These are phyloP conservation scores for Epicoccum sorghinum DNA, from an alignment of 2,329 filamentous ascomycete species.

Conservation along the genomic window DNA sequence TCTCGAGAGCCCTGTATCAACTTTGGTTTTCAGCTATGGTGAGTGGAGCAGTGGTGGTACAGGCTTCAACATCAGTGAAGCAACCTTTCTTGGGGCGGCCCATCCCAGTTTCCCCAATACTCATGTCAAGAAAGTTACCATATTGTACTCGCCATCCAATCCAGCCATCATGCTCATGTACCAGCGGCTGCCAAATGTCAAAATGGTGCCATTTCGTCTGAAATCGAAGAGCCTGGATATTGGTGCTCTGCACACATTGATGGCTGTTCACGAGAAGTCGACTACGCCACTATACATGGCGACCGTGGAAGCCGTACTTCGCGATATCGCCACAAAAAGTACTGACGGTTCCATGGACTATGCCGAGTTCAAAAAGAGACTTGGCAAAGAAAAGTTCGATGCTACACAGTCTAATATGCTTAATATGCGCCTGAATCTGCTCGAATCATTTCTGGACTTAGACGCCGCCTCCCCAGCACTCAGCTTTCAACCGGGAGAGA, in stretches of 20 bases:
- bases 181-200: constrained; percentile 47
- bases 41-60: constrained; percentile 52
- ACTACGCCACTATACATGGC: constrained; percentile 62
- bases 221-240: constrained; percentile 58
- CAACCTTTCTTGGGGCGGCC: constrained; percentile 58
- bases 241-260: constrained; percentile 51
- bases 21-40: constrained; percentile 64
- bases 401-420: constrained; percentile 61
- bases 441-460: constrained; percentile 68
- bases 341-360: constrained; percentile 59
- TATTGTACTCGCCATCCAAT: constrained; percentile 35
- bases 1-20: constrained; percentile 61
- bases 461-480: constrained; percentile 16
- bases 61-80: constrained; percentile 61
- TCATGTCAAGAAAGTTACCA: constrained; percentile 26
- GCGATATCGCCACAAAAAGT: constrained; percentile 60
- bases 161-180: constrained; percentile 28
- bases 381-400: constrained; percentile 25
- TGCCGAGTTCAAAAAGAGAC: constrained; percentile 21
- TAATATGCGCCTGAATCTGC: constrained; percentile 63
- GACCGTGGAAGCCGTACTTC: constrained; percentile 53
- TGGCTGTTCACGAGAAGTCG: constrained; percentile 24
- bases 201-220: constrained; percentile 55
- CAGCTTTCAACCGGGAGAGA: constrained; percentile 51
- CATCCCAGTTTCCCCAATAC: constrained; percentile 16